Evolutionary conservation across 495 filamentous ascomycete species (phyloP), one percentile per base, ranked within the genome.

Genomic region (Acidomyces sp.): DNA sequence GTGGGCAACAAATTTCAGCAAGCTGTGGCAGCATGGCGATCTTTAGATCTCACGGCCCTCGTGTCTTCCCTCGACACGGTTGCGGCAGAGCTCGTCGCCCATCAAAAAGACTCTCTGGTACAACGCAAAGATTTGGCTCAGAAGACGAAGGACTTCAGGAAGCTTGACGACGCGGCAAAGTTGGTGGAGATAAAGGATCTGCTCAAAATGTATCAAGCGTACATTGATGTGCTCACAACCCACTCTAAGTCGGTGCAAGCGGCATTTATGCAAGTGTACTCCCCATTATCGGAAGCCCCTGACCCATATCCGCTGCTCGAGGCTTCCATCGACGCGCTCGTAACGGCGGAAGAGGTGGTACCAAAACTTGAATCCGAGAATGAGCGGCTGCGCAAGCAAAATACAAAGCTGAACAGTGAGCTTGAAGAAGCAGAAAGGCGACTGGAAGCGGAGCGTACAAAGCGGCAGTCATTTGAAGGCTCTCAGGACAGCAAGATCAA

Each of bases 61-160:
- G 74, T 94, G 48, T 82, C 85, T 26, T 84, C 76, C 49, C 75
- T 99, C 37, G 90, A 99, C 60, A 75, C 78, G 47, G 84, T 83
- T 9, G 87, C 90, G 4, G 85, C 85, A 3, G 92, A 99, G 52
- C 85, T 99, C 34, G 84, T 96, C 29, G 65, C 80, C 28, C 80
- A 85, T 54, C 90, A 99, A 55, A 75, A 85, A 48, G 92, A 95
- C 60, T 77, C 86, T 15, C 77, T 94, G 7, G 77, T 93, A 11
- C 87, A 95, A 56, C 74, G 90, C 33, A 99, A 99, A 55, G 90
- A 99, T 38, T 70, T 99, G 13, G 90, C 90, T 12, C 87, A 94
- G 60, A 96, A 94, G 66, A 99, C 90, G 2, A 99, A 96, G 56
- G 90, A 96, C 57, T 99, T 93, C 52, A 67, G 85, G 47, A 99